These are phyloP conservation scores for Apiospora malaysiana DNA, from an alignment of 2,329 filamentous ascomycete species.

Conservation along the genomic window DNA sequence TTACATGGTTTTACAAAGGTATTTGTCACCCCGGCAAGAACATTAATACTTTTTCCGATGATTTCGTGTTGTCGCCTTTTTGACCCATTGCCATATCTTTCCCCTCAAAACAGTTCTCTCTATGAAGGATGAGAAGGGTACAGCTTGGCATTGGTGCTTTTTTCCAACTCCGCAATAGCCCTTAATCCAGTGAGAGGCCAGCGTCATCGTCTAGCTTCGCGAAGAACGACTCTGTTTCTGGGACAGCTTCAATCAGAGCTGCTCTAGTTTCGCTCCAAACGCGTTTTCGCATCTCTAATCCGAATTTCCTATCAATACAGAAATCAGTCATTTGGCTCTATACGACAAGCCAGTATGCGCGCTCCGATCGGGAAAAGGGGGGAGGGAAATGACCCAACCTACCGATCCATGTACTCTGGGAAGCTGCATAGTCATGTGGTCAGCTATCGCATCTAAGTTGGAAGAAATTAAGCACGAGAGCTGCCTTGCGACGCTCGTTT, in stretches of 20 bases:
- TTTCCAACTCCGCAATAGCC: too few species aligned
- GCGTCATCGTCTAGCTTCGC: neutral
- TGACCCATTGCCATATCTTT: too few species aligned
- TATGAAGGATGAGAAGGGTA: too few species aligned
- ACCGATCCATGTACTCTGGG: conserved; percentile 3
- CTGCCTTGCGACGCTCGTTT: too few species aligned
- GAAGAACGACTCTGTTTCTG: neutral
- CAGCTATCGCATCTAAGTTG: neutral
- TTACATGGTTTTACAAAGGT: too few species aligned
- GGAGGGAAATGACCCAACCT: neutral
- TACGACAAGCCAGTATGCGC: too few species aligned
- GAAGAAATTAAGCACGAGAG: neutral
- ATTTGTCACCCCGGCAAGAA: too few species aligned
- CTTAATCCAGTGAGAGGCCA: neutral
- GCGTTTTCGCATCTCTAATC: neutral
- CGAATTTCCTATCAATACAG: neutral
- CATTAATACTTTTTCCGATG: too few species aligned
- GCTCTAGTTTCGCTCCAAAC: neutral
- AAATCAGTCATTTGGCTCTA: neutral
- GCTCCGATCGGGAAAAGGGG: neutral
- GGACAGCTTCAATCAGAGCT: neutral
- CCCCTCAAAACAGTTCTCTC: too few species aligned
- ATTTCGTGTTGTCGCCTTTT: too few species aligned
- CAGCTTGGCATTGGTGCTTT: too few species aligned
- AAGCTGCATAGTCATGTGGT: neutral